Conservation (phyloP, 2,329 filamentous ascomycete species). For the Beauveria sp. region DNA sequence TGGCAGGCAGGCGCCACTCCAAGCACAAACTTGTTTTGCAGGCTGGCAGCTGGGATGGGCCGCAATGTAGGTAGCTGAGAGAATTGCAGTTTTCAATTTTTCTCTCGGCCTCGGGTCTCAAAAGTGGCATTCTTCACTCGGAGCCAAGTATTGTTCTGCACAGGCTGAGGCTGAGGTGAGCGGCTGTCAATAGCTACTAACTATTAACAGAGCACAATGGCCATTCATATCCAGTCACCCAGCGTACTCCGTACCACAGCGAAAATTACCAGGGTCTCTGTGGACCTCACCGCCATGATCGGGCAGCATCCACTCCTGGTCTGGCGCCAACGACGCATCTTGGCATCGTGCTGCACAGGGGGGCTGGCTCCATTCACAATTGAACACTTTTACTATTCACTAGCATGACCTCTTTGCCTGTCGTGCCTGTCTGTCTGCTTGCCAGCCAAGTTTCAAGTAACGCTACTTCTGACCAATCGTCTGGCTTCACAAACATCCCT, state of each 20-base stretch:
- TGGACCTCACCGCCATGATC: constrained; percentile 3
- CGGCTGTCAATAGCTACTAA: neutral
- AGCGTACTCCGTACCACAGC: no score
- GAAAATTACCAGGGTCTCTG: neutral
- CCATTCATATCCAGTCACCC: neutral
- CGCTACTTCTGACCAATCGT: neutral
- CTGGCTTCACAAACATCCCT: neutral
- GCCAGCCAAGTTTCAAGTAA: neutral
- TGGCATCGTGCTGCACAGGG: neutral
- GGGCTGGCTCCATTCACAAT: neutral
- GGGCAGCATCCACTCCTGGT: neutral
- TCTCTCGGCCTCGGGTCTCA: neutral
- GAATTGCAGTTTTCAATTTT: neutral
- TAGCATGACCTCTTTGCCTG: neutral
- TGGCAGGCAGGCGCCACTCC: no score
- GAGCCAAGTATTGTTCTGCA: neutral
- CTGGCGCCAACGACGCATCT: constrained; percentile 1
- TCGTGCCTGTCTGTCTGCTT: no score
- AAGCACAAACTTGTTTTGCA: no score
- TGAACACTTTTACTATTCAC: neutral
- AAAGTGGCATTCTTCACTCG: neutral
- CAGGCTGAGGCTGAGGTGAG: neutral
- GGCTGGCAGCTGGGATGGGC: no score
- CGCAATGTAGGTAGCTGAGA: no score
- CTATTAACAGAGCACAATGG: neutral